These are phyloP conservation scores for Aspergillus coremiiformis DNA, from an alignment of 495 filamentous ascomycete genomes.

Conservation along the genomic window DNA sequence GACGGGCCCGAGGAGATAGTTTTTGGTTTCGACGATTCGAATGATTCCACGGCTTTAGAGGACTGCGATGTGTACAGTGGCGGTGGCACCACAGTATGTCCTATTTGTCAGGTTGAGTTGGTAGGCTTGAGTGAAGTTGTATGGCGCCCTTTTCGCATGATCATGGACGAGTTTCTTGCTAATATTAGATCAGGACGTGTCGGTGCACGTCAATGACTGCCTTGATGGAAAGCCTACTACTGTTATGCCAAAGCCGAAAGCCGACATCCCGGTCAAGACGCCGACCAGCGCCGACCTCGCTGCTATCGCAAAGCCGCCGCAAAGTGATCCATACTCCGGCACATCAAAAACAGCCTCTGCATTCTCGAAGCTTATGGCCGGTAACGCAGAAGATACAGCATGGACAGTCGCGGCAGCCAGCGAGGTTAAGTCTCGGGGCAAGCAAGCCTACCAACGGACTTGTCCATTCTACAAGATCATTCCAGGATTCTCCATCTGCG, in stretches of 20 bases:
- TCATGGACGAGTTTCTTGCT: not conserved
- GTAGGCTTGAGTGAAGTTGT: constrained; percentile 51
- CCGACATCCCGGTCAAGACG: constrained; percentile 18
- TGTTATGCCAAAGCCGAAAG: constrained; percentile 26
- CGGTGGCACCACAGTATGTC: constrained; percentile 47
- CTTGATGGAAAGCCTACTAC: constrained; percentile 69
- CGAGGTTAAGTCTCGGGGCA: constrained; percentile 72
- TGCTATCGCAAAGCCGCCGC: constrained; percentile 64
- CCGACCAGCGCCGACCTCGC: constrained; percentile 55
- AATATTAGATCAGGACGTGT: constrained; percentile 34
- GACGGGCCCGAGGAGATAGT: constrained; percentile 21
- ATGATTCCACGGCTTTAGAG: constrained; percentile 25
- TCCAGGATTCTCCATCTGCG: constrained; percentile 82
- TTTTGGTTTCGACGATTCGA: constrained; percentile 13
- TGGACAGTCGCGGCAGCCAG: constrained; percentile 82
- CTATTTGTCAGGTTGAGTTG: constrained; percentile 64
- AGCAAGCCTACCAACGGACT: constrained; percentile 77
- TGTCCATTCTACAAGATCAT: constrained; percentile 99
- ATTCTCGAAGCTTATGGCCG: constrained; percentile 87
- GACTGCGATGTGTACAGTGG: constrained; percentile 31
- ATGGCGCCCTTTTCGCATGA: constrained; percentile 12
- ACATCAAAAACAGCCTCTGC: constrained; percentile 48
- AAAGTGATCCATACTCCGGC: constrained; percentile 64
- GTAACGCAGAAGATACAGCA: constrained; percentile 79
- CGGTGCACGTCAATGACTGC: constrained; percentile 83